phyloP scores from a whole-genome alignment of 2,329 filamentous ascomycete species.

The Fusarium sp. region DNA sequence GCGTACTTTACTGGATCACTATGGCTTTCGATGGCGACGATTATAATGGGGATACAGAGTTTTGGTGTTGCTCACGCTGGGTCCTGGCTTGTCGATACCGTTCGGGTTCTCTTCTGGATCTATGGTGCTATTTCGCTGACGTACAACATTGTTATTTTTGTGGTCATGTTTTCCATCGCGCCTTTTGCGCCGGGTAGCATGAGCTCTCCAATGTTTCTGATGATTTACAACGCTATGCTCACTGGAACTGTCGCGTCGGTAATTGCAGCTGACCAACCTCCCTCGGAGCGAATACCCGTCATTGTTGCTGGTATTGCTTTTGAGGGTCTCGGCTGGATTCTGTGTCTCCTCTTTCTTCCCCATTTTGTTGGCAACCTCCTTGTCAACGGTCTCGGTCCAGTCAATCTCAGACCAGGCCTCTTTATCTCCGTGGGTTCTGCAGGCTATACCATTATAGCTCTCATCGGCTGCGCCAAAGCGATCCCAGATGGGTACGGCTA shows the following conservation, averaged over 20 bases:
- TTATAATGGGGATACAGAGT: slow-evolving; percentile 8
- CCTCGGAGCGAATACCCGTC: background rate
- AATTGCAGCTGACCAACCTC: background rate
- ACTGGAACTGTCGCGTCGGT: background rate
- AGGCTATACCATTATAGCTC: slow-evolving; percentile 5
- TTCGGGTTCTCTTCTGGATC: background rate
- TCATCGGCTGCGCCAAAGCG: background rate
- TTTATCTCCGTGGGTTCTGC: slow-evolving; percentile 1
- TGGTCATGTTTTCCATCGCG: background rate
- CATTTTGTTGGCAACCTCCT: background rate
- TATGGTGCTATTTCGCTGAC: background rate
- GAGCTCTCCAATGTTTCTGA: slow-evolving; percentile 12
- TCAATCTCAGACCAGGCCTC: background rate
- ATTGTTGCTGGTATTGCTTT: background rate
- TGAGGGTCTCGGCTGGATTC: background rate
- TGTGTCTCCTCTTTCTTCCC: background rate
- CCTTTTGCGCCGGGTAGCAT: background rate
- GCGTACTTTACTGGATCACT: background rate
- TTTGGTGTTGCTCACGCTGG: slow-evolving; percentile 4
- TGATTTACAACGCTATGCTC: slow-evolving; percentile 1
- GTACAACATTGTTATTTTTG: background rate
- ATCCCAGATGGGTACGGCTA: background rate
- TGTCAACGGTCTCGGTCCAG: background rate
- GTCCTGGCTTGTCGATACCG: background rate
- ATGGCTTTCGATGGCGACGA: slow-evolving; percentile 1